Evolutionary conservation across 1,284 basidiomycete genomes (phyloP), one percentile per base, ranked within the genome.

Genomic region (Xerocomus cyaneibrunnescens): DNA sequence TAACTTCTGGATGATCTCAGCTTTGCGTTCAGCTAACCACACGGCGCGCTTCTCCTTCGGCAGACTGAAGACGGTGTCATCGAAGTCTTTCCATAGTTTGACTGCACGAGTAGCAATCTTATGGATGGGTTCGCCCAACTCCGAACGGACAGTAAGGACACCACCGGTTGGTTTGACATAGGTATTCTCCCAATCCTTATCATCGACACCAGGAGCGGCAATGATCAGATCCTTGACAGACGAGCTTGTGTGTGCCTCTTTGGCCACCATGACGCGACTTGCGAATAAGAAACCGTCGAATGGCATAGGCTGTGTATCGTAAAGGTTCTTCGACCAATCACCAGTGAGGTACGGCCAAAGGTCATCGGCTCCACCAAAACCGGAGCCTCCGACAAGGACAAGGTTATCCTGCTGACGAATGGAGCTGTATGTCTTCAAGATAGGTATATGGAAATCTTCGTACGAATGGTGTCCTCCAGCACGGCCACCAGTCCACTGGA

Each of bases 381-480:
- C 96, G 51, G 94, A 97, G n/a, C 97, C 97, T 53, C 83, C 95
- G 47, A 99, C 87, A 56, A 99, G 87, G 48, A 83, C 80, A 61
- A 99, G 87, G 74, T 99, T 99, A 50, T 79, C 65, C 59, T 95
- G 88, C 62, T 90, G 86, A 57, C 96, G 89, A 68, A 99, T 97
- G 19, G 89, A 76, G 42, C 85, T 79, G 73, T 99, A 99, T 0
- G 95, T 98, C 41, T 86, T 75, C 39, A 99, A 77, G 62, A 99
- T 86, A 1, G 97, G 96, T 71, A 97, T 93, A 70, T 98, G 95
- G 84, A 98, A 95, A 72, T 99, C 97, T 72, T 99, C 97, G 71
- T 87, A 98, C 12, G 92, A 95, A 76, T 98, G 96, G 66, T 99
- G 96, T 55, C 96, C 96, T 62, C 96, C 96, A n/a, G 96, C 97